These are phyloP conservation scores for Salix dunnii DNA, from an alignment of 345 rosid species.

Conservation along the genomic window DNA sequence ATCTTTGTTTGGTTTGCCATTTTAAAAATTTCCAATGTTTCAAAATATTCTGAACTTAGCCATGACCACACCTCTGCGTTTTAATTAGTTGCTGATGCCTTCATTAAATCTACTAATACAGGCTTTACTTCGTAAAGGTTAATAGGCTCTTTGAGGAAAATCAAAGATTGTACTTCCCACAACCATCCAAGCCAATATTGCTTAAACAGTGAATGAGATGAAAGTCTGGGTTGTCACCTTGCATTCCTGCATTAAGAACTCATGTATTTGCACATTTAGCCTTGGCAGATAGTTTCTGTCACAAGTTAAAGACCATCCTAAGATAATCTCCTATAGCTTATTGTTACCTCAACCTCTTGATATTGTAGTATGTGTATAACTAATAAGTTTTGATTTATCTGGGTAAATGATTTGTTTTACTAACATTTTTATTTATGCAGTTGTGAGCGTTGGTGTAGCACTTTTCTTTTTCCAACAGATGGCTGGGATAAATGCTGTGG, in stretches of 20 bases:
- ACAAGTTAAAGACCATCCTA: not conserved
- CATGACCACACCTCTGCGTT: not conserved
- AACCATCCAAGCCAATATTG: not conserved
- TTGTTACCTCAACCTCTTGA: not conserved
- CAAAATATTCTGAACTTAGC: not conserved
- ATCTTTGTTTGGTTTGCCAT: not conserved
- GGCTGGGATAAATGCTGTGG: slow-evolving; percentile 98
- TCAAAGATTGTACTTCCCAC: not conserved
- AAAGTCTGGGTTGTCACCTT: not conserved
- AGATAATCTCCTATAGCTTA: not conserved
- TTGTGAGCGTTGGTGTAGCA: slow-evolving; percentile 96
- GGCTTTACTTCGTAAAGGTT: not conserved
- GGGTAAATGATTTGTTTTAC: not conserved
- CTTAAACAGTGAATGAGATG: not conserved
- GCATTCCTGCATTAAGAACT: not conserved
- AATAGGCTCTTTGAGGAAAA: not conserved
- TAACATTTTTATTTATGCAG: slow-evolving; percentile 38
- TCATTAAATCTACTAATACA: not conserved
- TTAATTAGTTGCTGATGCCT: not conserved
- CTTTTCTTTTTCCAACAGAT: slow-evolving; percentile 97
- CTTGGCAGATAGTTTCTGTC: not conserved
- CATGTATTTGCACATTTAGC: not conserved
- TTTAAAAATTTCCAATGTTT: not conserved
- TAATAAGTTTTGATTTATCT: not conserved
- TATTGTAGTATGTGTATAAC: not conserved